phyloP scores from a whole-genome alignment of 2,329 filamentous ascomycete species.

The Massarina eburnea region DNA sequence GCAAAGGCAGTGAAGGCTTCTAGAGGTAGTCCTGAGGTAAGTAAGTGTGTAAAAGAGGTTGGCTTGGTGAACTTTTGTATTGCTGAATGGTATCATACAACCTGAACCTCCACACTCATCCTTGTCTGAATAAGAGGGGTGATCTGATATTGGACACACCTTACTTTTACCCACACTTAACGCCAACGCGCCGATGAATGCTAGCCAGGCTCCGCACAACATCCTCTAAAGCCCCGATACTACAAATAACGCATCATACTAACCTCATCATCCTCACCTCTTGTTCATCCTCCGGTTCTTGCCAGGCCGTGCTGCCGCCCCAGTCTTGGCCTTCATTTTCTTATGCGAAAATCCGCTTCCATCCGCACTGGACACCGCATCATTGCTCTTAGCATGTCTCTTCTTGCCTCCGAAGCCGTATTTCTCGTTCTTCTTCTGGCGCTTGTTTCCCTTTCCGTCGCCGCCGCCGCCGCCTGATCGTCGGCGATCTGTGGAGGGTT shows the following conservation, averaged over 20 bases:
- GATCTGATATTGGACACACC: conserved; percentile 6
- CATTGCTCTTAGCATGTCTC: conserved; percentile 84
- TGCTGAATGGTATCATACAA: conserved; percentile 1
- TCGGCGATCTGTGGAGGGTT: conserved; percentile 41
- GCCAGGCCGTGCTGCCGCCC: conserved; percentile 33
- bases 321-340: conserved; percentile 72
- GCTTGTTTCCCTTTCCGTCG: conserved; percentile 63
- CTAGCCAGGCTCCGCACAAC: conserved; percentile 8
- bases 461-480: conserved; percentile 24
- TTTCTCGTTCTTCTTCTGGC: conserved; percentile 91
- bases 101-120: neutral
- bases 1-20: too few relatives aligned
- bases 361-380: conserved; percentile 80
- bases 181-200: conserved; percentile 29
- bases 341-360: conserved; percentile 76
- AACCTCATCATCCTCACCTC: conserved; percentile 14
- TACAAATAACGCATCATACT: neutral
- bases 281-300: conserved; percentile 39
- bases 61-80: neutral
- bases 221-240: neutral
- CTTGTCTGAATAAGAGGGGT: neutral
- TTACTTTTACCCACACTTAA: conserved; percentile 17
- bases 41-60: too few relatives aligned
- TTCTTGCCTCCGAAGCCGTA: conserved; percentile 98
- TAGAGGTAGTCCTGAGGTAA: too few relatives aligned